phyloP scores from a whole-genome alignment of 2,329 filamentous ascomycete genomes.

The Paraphoma chrysanthemicola region DNA sequence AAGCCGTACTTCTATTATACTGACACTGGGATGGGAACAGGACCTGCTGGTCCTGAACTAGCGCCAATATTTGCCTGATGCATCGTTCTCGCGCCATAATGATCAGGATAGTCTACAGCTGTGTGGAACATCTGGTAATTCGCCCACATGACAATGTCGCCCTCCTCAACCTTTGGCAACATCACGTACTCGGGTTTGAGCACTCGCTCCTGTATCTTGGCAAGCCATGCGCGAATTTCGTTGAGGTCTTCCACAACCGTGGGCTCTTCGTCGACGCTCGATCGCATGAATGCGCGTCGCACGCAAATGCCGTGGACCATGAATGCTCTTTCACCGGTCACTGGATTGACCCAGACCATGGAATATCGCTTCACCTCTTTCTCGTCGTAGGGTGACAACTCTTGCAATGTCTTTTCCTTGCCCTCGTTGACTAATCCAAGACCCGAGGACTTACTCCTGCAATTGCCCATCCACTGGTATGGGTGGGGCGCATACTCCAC shows the following conservation, averaged over 20 bases:
- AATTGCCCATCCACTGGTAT: constrained; percentile 53
- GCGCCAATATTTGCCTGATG: constrained; percentile 56
- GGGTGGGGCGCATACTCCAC: constrained; percentile 56
- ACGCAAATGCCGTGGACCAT: constrained; percentile 45
- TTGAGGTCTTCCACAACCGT: constrained; percentile 48
- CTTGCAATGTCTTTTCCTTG: constrained; percentile 48
- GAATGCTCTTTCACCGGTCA: neutral
- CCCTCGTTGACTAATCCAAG: constrained; percentile 51
- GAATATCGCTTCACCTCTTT: constrained; percentile 52
- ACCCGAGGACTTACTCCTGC: constrained; percentile 51
- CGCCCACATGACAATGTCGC: constrained; percentile 50
- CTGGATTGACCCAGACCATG: constrained; percentile 56
- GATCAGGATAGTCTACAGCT: constrained; percentile 53
- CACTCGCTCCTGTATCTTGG: constrained; percentile 49
- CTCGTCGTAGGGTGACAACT: constrained; percentile 47
- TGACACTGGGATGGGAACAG: constrained; percentile 23
- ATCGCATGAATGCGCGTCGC: constrained; percentile 50
- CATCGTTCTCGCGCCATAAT: constrained; percentile 52
- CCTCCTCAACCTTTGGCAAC: constrained; percentile 49
- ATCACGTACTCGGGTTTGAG: constrained; percentile 54
- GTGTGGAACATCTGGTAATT: constrained; percentile 37
- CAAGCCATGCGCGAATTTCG: constrained; percentile 47
- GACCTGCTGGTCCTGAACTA: constrained; percentile 33
- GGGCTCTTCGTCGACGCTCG: constrained; percentile 41
- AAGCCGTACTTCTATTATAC: neutral